Conservation (phyloP, 2,329 filamentous ascomycete genomes). For the Aspergillus arachidicola region DNA sequence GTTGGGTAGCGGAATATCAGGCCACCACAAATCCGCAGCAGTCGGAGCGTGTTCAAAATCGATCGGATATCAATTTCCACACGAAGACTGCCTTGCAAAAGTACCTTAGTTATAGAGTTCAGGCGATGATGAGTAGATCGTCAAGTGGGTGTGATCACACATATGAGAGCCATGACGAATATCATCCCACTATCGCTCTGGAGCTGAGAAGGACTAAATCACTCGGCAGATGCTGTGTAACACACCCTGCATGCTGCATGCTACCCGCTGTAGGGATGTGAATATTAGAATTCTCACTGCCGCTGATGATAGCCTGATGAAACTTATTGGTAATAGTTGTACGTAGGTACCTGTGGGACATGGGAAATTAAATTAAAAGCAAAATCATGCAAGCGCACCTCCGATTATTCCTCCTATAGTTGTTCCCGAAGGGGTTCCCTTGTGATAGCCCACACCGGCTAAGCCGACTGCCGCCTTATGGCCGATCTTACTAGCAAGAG, state of each 20-base stretch:
- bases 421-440: conserved; percentile 6
- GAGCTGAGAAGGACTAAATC: neutral
- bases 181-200: neutral
- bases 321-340: neutral
- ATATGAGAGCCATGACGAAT: neutral
- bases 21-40: neutral
- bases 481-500: conserved; percentile 5
- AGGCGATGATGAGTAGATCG: neutral
- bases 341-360: conserved; percentile 1
- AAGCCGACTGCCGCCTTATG: conserved; percentile 10
- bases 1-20: conserved; percentile 2
- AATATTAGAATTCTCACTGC: neutral
- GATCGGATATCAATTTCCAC: neutral
- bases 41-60: neutral
- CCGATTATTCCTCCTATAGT: neutral
- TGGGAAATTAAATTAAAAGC: conserved; percentile 11
- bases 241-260: conserved; percentile 1
- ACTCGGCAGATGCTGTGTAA: neutral
- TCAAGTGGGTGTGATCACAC: neutral
- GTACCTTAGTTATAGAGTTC: neutral
- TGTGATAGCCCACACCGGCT: conserved; percentile 13
- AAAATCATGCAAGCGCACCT: conserved; percentile 9
- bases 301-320: neutral
- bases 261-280: neutral
- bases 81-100: neutral